Conservation (phyloP, 2,329 filamentous ascomycete species). For the Geoglossum cookeanum region DNA sequence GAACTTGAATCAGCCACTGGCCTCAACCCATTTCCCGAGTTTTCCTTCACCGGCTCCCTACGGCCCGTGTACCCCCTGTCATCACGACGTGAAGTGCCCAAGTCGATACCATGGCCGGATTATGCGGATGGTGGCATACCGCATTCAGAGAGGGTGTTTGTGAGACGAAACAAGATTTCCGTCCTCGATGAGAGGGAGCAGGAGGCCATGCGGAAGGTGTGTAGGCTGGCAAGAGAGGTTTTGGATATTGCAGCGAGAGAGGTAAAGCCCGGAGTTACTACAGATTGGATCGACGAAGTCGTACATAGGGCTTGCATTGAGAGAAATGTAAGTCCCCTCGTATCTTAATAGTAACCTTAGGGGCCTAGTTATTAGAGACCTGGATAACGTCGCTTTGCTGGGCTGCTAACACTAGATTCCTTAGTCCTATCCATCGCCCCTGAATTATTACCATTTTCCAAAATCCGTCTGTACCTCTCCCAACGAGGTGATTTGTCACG, state of each 20-base stretch:
- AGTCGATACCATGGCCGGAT: slow-evolving; percentile 65
- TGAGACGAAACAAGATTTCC: slow-evolving; percentile 62
- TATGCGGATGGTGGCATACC: slow-evolving; percentile 74
- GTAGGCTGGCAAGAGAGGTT: slow-evolving; percentile 70
- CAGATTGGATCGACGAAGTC: slow-evolving; percentile 84
- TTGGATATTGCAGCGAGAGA: slow-evolving; percentile 78
- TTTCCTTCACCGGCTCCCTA: slow-evolving; percentile 59
- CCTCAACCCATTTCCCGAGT: slow-evolving; percentile 81
- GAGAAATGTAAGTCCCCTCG: slow-evolving; percentile 49
- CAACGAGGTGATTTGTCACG: slow-evolving; percentile 97
- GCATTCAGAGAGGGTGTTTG: slow-evolving; percentile 41
- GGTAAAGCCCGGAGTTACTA: slow-evolving; percentile 77
- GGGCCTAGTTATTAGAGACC: background rate
- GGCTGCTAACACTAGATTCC: background rate
- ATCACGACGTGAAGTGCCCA: slow-evolving; percentile 50
- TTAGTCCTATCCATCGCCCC: slow-evolving; percentile 80
- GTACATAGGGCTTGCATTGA: slow-evolving; percentile 92
- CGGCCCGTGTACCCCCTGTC: slow-evolving; percentile 80
- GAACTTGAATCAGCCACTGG: slow-evolving; percentile 81
- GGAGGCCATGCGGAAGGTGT: slow-evolving; percentile 85
- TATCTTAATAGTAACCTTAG: background rate
- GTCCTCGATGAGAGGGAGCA: slow-evolving; percentile 63
- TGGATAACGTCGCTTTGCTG: background rate
- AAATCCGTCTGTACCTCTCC: slow-evolving; percentile 94
- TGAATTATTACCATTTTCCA: slow-evolving; percentile 92